phyloP scores from a whole-genome alignment of 1,284 basidiomycete species.

The Cryptococcus floricola region DNA sequence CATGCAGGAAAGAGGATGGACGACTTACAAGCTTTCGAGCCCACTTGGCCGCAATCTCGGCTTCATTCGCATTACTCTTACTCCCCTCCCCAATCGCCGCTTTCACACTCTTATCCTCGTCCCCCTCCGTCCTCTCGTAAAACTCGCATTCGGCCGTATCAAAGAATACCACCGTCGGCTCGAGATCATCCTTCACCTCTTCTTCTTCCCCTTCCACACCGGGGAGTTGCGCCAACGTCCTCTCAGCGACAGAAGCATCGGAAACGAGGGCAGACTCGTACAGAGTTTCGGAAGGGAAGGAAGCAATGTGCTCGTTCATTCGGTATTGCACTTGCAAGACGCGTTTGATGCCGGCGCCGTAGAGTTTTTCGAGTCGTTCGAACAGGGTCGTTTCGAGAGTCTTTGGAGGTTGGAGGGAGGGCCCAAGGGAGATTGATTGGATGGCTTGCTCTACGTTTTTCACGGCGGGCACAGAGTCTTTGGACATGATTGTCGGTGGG shows the following conservation, averaged over 20 bases:
- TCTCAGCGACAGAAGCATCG: slow-evolving; percentile 64
- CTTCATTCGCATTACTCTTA: slow-evolving; percentile 90
- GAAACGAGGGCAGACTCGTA: slow-evolving; percentile 73
- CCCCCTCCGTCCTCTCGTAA: slow-evolving; percentile 62
- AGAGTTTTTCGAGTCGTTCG: slow-evolving; percentile 81
- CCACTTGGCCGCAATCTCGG: slow-evolving; percentile 74
- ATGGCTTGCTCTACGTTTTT: slow-evolving; percentile 4
- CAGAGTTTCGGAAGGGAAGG: slow-evolving; percentile 78
- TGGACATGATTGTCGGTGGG: slow-evolving; percentile 83
- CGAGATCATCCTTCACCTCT: slow-evolving; percentile 64
- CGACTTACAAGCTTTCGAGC: slow-evolving; percentile 66
- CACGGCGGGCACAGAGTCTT: slow-evolving; percentile 19
- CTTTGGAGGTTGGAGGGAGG: slow-evolving; percentile 55
- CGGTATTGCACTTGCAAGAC: slow-evolving; percentile 84
- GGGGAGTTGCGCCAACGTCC: slow-evolving; percentile 69
- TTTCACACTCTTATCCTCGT: slow-evolving; percentile 40
- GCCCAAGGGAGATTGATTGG: not conserved
- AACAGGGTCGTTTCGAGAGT: slow-evolving; percentile 87
- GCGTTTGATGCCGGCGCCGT: slow-evolving; percentile 75
- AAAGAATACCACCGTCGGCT: slow-evolving; percentile 80
- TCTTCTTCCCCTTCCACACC: slow-evolving; percentile 52
- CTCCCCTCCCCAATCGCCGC: slow-evolving; percentile 68
- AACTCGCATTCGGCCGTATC: slow-evolving; percentile 92
- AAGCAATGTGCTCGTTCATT: slow-evolving; percentile 85
- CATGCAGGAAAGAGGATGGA: not conserved